Evolutionary conservation across 352 stramenopile genomes (phyloP).

Genomic region (Phytopythium oedochilum): DNA sequence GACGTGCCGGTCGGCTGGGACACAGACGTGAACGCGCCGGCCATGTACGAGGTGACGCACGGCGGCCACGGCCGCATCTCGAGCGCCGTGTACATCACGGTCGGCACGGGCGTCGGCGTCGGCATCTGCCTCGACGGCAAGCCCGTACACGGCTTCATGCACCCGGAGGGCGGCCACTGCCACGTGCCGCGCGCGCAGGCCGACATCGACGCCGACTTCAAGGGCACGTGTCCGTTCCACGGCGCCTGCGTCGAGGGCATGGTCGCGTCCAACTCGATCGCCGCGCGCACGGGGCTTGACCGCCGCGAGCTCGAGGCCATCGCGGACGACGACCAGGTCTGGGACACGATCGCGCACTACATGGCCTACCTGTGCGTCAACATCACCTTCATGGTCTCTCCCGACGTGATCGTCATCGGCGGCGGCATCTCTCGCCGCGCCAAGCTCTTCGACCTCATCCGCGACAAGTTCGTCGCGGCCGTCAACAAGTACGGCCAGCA

Average conservation of each 20-base stretch:
- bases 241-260: slow-evolving; percentile 93
- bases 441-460: slow-evolving; percentile 81
- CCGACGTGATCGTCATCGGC: slow-evolving; percentile 94
- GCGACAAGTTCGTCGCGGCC: slow-evolving; percentile 69
- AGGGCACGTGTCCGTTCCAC: slow-evolving; percentile 87
- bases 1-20: slow-evolving; percentile 88
- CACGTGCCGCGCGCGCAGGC: slow-evolving; percentile 58
- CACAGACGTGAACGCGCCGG: slow-evolving; percentile 97
- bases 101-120: slow-evolving; percentile 95
- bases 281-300: slow-evolving; percentile 79
- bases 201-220: slow-evolving; percentile 76
- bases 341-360: slow-evolving; percentile 94
- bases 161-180: slow-evolving; percentile 91
- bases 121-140: slow-evolving; percentile 90
- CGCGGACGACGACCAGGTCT: slow-evolving; percentile 87
- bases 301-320: slow-evolving; percentile 67
- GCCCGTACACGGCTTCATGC: slow-evolving; percentile 93
- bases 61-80: slow-evolving; percentile 71
- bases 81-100: slow-evolving; percentile 93
- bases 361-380: slow-evolving; percentile 94
- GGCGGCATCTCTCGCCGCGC: slow-evolving; percentile 92
- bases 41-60: slow-evolving; percentile 90
- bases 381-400: slow-evolving; percentile 89
- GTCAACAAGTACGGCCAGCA: slow-evolving; percentile 82
- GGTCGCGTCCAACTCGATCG: slow-evolving; percentile 86